Evolutionary conservation across 2,329 filamentous ascomycete genomes (phyloP).

Genomic region (Fusarium caatingaense): DNA sequence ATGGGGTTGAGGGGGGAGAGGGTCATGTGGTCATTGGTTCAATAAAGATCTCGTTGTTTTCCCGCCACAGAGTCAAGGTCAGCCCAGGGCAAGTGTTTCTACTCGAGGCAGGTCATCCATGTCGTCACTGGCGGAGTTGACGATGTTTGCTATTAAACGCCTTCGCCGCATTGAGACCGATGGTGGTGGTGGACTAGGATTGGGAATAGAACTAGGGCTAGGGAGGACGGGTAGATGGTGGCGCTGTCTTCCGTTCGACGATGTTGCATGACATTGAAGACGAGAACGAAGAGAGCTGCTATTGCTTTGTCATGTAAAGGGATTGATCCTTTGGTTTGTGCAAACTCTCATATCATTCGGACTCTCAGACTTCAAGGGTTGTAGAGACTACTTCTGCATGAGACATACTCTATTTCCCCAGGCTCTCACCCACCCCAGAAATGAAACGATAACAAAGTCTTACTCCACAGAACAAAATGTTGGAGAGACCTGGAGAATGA

Average conservation of each 20-base stretch:
- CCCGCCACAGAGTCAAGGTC: background rate
- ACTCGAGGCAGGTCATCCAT: background rate
- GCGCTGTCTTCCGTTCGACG: background rate
- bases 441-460: background rate
- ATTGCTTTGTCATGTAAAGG: background rate
- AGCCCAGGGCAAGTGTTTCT: background rate
- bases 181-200: conserved; percentile 1
- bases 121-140: conserved; percentile 17
- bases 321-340: background rate
- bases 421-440: background rate
- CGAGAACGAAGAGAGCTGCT: background rate
- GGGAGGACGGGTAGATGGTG: conserved; percentile 5
- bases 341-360: background rate
- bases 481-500: conserved; percentile 6
- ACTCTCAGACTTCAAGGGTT: background rate
- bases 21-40: conserved; percentile 19
- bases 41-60: background rate
- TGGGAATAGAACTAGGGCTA: background rate
- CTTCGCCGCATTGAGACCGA: conserved; percentile 17
- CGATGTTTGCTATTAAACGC: conserved; percentile 7
- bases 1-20: conserved; percentile 1
- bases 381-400: background rate
- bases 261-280: background rate
- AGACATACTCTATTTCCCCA: background rate
- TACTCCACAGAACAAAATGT: conserved; percentile 2